Evolutionary conservation across 2,329 filamentous ascomycete species (phyloP).

Genomic region (Boeremia exigua): DNA sequence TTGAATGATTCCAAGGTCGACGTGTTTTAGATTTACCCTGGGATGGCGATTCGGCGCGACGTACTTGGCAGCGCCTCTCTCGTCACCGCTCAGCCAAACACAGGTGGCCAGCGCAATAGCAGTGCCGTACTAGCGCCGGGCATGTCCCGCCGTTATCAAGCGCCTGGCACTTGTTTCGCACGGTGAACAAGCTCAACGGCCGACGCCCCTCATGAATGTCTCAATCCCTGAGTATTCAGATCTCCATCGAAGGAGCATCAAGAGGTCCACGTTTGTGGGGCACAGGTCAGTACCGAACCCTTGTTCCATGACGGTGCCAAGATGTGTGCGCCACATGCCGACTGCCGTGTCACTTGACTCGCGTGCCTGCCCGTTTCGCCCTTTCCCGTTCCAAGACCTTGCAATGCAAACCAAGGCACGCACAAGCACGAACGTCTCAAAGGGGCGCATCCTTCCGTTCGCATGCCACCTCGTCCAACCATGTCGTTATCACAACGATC

Average conservation of each 20-base stretch:
- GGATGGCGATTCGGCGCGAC: conserved; percentile 1
- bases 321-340: conserved; percentile 3
- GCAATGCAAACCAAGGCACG: background rate
- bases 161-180: background rate
- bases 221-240: background rate
- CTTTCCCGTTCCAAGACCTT: conserved; percentile 3
- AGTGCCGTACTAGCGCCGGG: conserved; percentile 6
- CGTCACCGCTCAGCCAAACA: conserved; percentile 15
- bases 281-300: conserved; percentile 4
- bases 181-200: background rate
- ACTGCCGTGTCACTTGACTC: conserved; percentile 2
- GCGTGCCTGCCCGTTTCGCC: background rate
- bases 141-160: background rate
- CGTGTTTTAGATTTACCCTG: conserved; percentile 15
- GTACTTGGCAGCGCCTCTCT: conserved; percentile 15
- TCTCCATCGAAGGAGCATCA: conserved; percentile 7
- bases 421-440: background rate
- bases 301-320: conserved; percentile 14
- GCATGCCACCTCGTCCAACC: too few species aligned
- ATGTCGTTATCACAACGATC: background rate
- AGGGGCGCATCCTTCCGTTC: background rate
- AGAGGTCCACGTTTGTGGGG: conserved; percentile 7
- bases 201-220: background rate
- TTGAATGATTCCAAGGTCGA: conserved; percentile 5
- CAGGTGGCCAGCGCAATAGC: background rate